These are phyloP conservation scores for Naegleria fowleri DNA, from an alignment of 208 protist species.

Conservation along the genomic window DNA sequence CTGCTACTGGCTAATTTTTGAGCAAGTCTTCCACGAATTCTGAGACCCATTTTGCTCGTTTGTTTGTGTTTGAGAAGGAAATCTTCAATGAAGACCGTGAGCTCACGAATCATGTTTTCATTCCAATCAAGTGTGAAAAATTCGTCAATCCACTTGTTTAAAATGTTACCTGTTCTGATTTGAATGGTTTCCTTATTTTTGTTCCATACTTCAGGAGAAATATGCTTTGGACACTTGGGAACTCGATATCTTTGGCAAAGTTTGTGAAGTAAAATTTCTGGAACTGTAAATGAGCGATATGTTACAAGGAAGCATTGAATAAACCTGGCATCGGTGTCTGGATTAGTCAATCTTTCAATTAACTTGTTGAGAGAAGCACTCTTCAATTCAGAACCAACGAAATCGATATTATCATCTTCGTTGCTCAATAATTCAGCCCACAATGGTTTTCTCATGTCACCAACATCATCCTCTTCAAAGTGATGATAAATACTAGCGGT, in stretches of 20 bases:
- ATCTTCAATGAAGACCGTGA: constrained; percentile 17
- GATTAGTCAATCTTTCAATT: neutral
- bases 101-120: neutral
- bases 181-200: neutral
- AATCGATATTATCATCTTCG: neutral
- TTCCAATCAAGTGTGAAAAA: constrained; percentile 13
- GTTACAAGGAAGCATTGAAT: neutral
- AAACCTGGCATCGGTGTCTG: neutral
- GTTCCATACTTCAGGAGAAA: neutral
- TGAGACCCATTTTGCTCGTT: neutral
- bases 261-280: constrained; percentile 20
- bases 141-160: neutral
- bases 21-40: neutral
- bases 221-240: neutral
- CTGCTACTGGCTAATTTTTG: neutral
- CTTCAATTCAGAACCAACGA: neutral
- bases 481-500: constrained; percentile 13
- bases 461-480: constrained; percentile 4
- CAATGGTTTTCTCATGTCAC: neutral
- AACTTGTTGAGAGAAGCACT: neutral
- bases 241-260: constrained; percentile 9
- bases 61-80: neutral
- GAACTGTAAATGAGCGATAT: constrained; percentile 22
- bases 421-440: neutral
- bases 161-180: neutral